These are phyloP conservation scores for Ceriops zippeliana DNA, from an alignment of 345 rosid genomes.

Conservation along the genomic window DNA sequence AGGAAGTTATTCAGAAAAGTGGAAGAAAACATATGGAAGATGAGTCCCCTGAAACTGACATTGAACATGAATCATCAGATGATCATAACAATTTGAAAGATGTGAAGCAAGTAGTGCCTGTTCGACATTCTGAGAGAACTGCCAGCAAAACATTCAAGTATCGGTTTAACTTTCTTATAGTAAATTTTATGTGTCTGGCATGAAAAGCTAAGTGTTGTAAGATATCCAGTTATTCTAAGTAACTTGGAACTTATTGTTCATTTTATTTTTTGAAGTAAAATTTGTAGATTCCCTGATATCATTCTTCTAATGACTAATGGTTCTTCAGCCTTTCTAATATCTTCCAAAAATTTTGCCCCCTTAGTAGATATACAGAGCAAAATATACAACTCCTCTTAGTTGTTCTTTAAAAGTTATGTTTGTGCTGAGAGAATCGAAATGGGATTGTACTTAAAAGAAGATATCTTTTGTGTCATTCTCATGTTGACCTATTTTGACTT, in stretches of 20 bases:
- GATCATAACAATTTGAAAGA: slow-evolving; percentile 32
- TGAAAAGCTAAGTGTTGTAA: slow-evolving; percentile 11
- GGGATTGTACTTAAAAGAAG: too few species aligned
- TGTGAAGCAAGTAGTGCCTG: slow-evolving; percentile 54
- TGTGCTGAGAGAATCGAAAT: too few species aligned
- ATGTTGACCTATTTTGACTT: too few species aligned
- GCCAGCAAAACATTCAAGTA: slow-evolving; percentile 71
- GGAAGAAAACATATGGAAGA: slow-evolving; percentile 36
- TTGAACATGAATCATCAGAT: slow-evolving; percentile 48
- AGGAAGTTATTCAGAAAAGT: slow-evolving; percentile 26
- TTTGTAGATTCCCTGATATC: too few species aligned
- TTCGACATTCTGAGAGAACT: slow-evolving; percentile 63
- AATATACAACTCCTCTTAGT: too few species aligned
- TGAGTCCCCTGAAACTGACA: slow-evolving; percentile 46
- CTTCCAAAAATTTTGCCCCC: too few species aligned
- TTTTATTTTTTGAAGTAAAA: background rate
- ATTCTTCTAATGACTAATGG: too few species aligned
- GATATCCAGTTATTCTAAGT: background rate
- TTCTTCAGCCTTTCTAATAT: too few species aligned
- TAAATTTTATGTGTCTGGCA: background rate
- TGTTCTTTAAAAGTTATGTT: too few species aligned
- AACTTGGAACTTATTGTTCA: background rate
- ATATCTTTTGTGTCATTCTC: too few species aligned
- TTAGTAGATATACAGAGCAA: too few species aligned
- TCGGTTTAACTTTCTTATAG: slow-evolving; percentile 20